phyloP scores from a whole-genome alignment of 148 eudicot genomes.

The Beta vulgaris region DNA sequence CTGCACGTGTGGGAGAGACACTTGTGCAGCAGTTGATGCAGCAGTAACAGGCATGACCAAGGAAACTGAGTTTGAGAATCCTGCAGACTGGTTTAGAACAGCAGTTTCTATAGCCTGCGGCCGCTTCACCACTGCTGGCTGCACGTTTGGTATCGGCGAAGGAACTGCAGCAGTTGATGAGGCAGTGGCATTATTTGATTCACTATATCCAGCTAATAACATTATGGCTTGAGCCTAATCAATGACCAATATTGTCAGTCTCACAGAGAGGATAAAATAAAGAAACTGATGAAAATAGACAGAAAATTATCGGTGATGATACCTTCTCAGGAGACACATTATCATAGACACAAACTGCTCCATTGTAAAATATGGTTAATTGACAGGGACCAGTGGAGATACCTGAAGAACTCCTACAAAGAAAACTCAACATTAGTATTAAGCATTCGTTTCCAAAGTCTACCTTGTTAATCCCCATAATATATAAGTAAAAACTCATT shows the following conservation, averaged over 20 bases:
- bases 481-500: too few relatives aligned
- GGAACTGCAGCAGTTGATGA: constrained; percentile 19
- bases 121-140: background rate
- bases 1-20: constrained; percentile 33
- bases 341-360: constrained; percentile 72
- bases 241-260: constrained; percentile 2
- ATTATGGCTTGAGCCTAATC: constrained; percentile 80
- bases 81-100: background rate
- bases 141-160: background rate
- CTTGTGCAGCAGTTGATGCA: constrained; percentile 12
- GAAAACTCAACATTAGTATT: constrained; percentile 7
- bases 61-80: background rate
- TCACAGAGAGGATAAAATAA: background rate
- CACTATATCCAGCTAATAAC: constrained; percentile 73
- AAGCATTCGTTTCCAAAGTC: background rate
- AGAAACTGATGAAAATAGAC: background rate
- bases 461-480: too few relatives aligned
- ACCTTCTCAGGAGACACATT: constrained; percentile 77
- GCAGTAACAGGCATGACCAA: background rate
- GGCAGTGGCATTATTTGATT: constrained; percentile 31
- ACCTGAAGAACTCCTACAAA: constrained; percentile 43
- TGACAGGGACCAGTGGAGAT: constrained; percentile 51
- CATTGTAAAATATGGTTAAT: constrained; percentile 73
- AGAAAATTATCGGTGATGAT: background rate
- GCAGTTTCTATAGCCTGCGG: background rate